These are phyloP conservation scores for Alliaria petiolata DNA, from an alignment of 345 rosid genomes.

Conservation along the genomic window DNA sequence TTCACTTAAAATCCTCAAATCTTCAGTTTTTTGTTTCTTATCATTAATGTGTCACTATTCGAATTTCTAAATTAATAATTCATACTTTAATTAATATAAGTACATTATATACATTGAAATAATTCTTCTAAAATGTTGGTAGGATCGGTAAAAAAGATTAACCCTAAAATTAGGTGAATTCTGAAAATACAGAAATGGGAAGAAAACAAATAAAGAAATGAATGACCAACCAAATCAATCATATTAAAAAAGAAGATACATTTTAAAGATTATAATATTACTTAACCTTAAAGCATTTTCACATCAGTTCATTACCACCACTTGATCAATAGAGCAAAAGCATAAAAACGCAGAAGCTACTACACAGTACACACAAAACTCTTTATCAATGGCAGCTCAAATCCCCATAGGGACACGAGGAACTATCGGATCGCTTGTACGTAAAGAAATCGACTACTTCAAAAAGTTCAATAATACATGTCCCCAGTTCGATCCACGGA, in stretches of 20 bases:
- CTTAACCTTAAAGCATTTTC: slow-evolving; percentile 25
- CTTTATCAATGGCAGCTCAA: slow-evolving; percentile 40
- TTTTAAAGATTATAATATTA: neutral
- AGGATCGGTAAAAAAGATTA: neutral
- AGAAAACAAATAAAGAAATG: neutral
- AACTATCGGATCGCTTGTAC: slow-evolving; percentile 71
- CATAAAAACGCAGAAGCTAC: slow-evolving; percentile 13
- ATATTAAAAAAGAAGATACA: neutral
- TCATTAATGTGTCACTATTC: too few species aligned
- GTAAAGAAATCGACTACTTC: slow-evolving; percentile 75
- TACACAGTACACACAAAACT: slow-evolving; percentile 9
- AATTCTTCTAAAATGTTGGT: neutral
- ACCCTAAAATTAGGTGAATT: neutral
- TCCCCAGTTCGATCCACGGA: slow-evolving; percentile 3
- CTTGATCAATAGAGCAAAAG: slow-evolving; percentile 25
- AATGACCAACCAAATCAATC: slow-evolving; percentile 28
- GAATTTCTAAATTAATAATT: neutral
- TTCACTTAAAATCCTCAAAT: neutral
- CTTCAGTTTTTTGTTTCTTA: neutral
- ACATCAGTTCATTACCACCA: slow-evolving; percentile 17
- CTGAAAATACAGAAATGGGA: neutral
- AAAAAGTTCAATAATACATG: slow-evolving; percentile 35
- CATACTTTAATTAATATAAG: neutral
- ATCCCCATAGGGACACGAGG: slow-evolving; percentile 79
- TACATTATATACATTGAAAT: too few species aligned